Percentiles rank a stretch among this genome's conserved stretches.
These are phyloP conservation scores for Debaryomyces maramus DNA, from an alignment of 805 yeast species.

Conservation along the genomic window DNA sequence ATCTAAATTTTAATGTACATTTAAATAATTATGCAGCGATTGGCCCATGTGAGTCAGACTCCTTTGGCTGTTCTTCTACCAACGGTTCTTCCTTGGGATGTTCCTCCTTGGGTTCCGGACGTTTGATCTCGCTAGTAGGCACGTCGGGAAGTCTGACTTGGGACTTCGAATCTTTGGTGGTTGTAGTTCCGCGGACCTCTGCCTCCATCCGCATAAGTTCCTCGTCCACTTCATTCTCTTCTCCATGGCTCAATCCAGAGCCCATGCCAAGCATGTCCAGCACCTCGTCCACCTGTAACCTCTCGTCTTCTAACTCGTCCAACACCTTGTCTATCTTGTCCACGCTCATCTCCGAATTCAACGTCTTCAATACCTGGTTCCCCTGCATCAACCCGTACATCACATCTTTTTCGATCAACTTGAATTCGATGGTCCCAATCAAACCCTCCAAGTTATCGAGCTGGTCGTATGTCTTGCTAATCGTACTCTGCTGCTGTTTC, in stretches of 20 bases:
- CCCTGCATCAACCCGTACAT: conserved; percentile 80
- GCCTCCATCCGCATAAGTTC: conserved; percentile 54
- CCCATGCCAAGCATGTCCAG: conserved; percentile 51
- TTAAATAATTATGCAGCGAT: conserved; percentile 16
- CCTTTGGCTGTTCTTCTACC: conserved; percentile 16
- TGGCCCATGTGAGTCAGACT: conserved; percentile 12
- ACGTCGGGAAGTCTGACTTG: conserved; percentile 26
- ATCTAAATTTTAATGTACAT: conserved; percentile 1
- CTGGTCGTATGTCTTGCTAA: conserved; percentile 73
- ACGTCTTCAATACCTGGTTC: conserved; percentile 66
- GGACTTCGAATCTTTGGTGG: conserved; percentile 4
- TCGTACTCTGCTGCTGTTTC: conserved; percentile 77
- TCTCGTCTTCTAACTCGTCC: conserved; percentile 84
- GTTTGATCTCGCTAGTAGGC: conserved; percentile 17
- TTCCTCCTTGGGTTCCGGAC: conserved; percentile 2
- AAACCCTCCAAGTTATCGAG: conserved; percentile 76
- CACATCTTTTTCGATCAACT: conserved; percentile 84
- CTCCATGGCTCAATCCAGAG: conserved; percentile 38
- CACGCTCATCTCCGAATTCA: conserved; percentile 75
- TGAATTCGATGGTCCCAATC: conserved; percentile 81
- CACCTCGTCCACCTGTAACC: conserved; percentile 74
- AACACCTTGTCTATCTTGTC: conserved; percentile 78
- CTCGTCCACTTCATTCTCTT: conserved; percentile 65
- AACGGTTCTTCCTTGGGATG: conserved; percentile 14
- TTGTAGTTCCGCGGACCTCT: conserved; percentile 33